Evolutionary conservation across 140 eudicot genomes (phyloP).

Genomic region (Oenanthe javanica): DNA sequence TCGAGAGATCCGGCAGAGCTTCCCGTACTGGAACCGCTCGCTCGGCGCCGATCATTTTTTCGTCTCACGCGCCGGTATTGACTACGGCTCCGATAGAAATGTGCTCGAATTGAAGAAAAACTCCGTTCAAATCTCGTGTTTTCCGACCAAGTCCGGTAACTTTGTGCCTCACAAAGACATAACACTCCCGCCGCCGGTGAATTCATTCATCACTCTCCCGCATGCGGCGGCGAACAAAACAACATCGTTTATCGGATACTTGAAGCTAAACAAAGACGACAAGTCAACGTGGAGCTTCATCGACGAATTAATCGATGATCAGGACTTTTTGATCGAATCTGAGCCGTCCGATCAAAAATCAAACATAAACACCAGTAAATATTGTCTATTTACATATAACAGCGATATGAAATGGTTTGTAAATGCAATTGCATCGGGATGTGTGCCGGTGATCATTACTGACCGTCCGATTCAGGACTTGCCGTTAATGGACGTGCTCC

Average conservation of each 20-base stretch:
- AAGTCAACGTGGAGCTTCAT: constrained; percentile 18
- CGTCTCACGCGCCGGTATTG: constrained; percentile 58
- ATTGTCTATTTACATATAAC: constrained; percentile 55
- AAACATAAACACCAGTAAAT: constrained; percentile 33
- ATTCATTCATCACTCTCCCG: constrained; percentile 20
- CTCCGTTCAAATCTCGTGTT: constrained; percentile 56
- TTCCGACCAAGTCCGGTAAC: constrained; percentile 56
- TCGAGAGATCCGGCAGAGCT: constrained; percentile 25
- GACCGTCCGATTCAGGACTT: constrained; percentile 88
- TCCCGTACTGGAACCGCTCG: constrained; percentile 81
- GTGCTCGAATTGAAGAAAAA: constrained; percentile 78
- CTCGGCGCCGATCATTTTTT: constrained; percentile 92
- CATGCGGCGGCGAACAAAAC: constrained; percentile 22
- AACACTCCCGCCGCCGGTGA: constrained; percentile 41
- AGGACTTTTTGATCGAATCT: constrained; percentile 39
- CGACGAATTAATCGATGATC: constrained; percentile 26
- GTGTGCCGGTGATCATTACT: constrained; percentile 85
- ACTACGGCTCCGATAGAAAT: constrained; percentile 54
- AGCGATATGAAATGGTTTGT: constrained; percentile 56
- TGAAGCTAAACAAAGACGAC: constrained; percentile 19
- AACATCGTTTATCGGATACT: constrained; percentile 33
- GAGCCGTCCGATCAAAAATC: constrained; percentile 23
- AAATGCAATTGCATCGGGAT: constrained; percentile 55
- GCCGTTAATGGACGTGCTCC: constrained; percentile 83
- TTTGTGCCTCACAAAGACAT: constrained; percentile 89